Conservation (phyloP, 1,139 yeast genomes). For the Lodderomyces theae region DNA sequence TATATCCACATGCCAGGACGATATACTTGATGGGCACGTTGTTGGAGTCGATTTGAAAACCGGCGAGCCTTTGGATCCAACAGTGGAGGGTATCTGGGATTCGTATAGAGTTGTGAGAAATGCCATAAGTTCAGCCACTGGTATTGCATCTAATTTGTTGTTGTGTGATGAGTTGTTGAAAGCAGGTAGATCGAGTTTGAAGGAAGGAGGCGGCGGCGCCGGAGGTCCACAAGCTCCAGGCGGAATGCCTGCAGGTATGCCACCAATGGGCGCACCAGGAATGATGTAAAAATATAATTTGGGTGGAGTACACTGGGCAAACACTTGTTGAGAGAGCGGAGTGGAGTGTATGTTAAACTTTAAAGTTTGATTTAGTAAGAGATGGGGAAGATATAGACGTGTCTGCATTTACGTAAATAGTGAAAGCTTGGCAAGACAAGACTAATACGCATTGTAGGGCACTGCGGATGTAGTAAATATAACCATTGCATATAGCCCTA, state of each 20-base stretch:
- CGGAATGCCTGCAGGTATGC: conserved; percentile 16
- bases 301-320: too few species aligned
- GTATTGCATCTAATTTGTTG: conserved; percentile 88
- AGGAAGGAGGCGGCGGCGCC: conserved; percentile 46
- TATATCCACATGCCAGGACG: conserved; percentile 86
- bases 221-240: conserved; percentile 16
- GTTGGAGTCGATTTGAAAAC: conserved; percentile 89
- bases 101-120: conserved; percentile 90
- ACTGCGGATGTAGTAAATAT: too few species aligned
- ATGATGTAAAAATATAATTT: conserved; percentile 2
- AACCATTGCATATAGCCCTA: too few species aligned
- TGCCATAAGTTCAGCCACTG: conserved; percentile 88
- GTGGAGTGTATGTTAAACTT: too few species aligned
- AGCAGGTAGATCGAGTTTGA: conserved; percentile 92
- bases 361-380: too few species aligned
- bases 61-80: conserved; percentile 96
- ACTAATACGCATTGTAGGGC: too few species aligned
- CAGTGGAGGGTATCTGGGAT: conserved; percentile 95
- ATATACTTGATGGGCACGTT: conserved; percentile 71
- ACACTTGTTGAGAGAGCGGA: too few species aligned
- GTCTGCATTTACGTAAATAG: too few species aligned
- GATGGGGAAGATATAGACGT: too few species aligned
- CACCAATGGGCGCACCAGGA: conserved; percentile 7
- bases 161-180: conserved; percentile 94
- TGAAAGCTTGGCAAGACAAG: too few species aligned